Evolutionary conservation across 2,329 filamentous ascomycete species (phyloP), one percentile per base, ranked within the genome.

Genomic region (Fusarium xyrophilum): DNA sequence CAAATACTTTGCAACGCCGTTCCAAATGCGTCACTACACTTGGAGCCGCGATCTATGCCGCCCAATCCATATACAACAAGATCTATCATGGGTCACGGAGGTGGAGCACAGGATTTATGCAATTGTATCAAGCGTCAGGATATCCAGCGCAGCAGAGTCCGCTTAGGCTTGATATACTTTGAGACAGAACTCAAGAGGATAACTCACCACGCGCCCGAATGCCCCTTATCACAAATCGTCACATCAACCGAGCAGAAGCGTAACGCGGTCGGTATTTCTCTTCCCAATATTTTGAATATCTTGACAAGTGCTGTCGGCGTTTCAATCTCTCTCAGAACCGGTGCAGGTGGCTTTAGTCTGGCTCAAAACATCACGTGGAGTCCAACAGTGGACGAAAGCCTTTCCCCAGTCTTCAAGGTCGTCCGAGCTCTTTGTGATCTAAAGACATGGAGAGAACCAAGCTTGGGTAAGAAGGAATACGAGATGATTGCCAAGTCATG

Each of bases 371-470:
- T 51, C 15, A 36, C 47, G 7, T 38, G 33, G 47, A 19, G 19
- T 1, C 19, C 47, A 15, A 51, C 47, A 2, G 47, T 51, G 3
- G 47, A 51, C 12, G 21, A 35, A 2, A 15, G 14, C 7, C 15
- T 19, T 3, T 51, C 47, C 7, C 47, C 47, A 15, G 27, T 23
- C 3, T 51, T 51, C 33, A 21, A 14, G 23, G 5, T 51, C 5
- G 11, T 38, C 13, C 7, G 19, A 7, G 2, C 9, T n/a, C 23
- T 44, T 3, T 44, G 42, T 44, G 42, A 4, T 3, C 6, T 44
- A 6, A 0, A 14, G 13, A 10, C 1, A 7, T n/a, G 15, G 17
- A 14, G 0, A 28, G 42, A 35, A 10, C 46, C 5, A 14, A 12
- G 7, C 7, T 14, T 47, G 19, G 14, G 10, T 6, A 23, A 10